Evolutionary conservation across 805 yeast species (phyloP).

Genomic region (Barnettozyma wickerhamii): DNA sequence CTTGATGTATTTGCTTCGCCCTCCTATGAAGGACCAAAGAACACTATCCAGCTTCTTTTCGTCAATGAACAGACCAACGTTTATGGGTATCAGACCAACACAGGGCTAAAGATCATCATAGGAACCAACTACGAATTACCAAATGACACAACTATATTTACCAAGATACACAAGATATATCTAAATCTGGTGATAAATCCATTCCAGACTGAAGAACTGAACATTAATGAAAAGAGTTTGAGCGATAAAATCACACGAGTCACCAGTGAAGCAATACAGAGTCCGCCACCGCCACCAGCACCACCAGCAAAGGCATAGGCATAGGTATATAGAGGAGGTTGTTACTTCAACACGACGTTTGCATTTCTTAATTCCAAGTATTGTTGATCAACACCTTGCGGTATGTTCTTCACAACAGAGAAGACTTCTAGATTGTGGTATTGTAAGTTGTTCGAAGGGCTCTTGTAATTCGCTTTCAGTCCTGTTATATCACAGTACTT

Average conservation of each 20-base stretch:
- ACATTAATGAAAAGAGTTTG: constrained; percentile 23
- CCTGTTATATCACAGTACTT: constrained; percentile 95
- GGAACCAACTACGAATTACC: constrained; percentile 42
- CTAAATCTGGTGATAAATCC: constrained; percentile 59
- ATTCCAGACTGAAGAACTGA: constrained; percentile 35
- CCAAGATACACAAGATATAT: constrained; percentile 49
- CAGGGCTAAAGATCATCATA: constrained; percentile 61
- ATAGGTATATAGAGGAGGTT: not conserved
- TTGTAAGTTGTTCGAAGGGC: constrained; percentile 70
- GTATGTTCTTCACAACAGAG: constrained; percentile 69
- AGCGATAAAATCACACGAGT: constrained; percentile 14
- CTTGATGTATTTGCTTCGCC: constrained; percentile 61
- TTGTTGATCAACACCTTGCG: constrained; percentile 91
- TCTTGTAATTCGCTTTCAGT: constrained; percentile 67
- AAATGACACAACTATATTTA: constrained; percentile 27
- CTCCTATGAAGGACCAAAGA: constrained; percentile 35
- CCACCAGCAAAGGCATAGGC: not conserved
- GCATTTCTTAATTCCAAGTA: constrained; percentile 85
- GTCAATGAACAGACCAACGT: constrained; percentile 65
- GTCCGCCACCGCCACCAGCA: not conserved
- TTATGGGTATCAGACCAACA: constrained; percentile 64
- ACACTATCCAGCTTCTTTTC: constrained; percentile 42
- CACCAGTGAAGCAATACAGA: constrained; percentile 9
- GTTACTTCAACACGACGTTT: constrained; percentile 67
- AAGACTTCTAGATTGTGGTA: constrained; percentile 82